Conservation (phyloP, 2,329 filamentous ascomycete species). For the Pyrenophora tritici-repentis region DNA sequence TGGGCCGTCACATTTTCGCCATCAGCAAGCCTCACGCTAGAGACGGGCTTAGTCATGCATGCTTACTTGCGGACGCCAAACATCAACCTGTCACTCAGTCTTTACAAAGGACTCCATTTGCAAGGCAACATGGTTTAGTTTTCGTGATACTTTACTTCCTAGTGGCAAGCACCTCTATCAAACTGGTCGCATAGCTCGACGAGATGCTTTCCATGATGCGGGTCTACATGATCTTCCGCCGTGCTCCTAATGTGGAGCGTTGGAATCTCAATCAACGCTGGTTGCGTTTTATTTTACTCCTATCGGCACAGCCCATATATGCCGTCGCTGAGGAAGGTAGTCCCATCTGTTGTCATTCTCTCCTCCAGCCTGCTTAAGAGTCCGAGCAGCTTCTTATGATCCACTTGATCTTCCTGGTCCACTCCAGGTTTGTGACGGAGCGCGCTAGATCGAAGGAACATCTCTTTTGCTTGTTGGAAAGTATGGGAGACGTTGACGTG, state of each 20-base stretch:
- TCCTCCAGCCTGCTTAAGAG: neutral
- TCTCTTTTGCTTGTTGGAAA: neutral
- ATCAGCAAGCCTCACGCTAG: conserved; percentile 7
- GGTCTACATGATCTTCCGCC: neutral
- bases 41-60: conserved; percentile 25
- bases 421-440: conserved; percentile 1
- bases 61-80: neutral
- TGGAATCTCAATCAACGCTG: conserved; percentile 1
- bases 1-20: conserved; percentile 22
- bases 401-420: neutral
- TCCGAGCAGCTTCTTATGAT: neutral
- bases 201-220: conserved; percentile 1
- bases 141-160: too few relatives aligned
- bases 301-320: neutral
- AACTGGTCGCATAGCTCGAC: conserved; percentile 48
- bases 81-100: neutral
- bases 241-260: neutral
- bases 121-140: too few relatives aligned
- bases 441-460: conserved; percentile 5
- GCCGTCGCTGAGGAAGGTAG: neutral
- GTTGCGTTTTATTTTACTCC: neutral
- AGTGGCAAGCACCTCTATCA: too few relatives aligned
- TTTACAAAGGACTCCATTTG: too few relatives aligned
- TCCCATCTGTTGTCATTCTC: neutral
- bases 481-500: neutral